Percentiles rank a stretch among this genome's conserved stretches.
These are phyloP conservation scores for Graphilbum sp. DNA, from an alignment of 2,329 filamentous ascomycete species.

Conservation along the genomic window DNA sequence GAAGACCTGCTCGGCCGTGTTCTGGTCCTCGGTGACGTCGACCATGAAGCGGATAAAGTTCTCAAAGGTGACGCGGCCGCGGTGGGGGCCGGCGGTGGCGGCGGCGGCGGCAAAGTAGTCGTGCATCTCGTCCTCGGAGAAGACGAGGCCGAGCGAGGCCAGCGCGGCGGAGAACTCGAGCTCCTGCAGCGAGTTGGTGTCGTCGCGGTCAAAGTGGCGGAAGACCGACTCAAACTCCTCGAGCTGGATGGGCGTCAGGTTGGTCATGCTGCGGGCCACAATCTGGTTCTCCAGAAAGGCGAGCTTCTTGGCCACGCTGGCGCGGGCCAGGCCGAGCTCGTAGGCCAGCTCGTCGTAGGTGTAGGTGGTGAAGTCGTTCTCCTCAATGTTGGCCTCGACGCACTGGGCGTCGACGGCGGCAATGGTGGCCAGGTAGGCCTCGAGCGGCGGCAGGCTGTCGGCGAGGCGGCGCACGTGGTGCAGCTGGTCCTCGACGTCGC, in stretches of 20 bases:
- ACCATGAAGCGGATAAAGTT: conserved; percentile 99
- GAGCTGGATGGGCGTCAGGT: conserved; percentile 91
- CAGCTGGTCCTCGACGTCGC: conserved; percentile 89
- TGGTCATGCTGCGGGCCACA: conserved; percentile 96
- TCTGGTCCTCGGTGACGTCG: conserved; percentile 95
- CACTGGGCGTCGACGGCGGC: conserved; percentile 76
- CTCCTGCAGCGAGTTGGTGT: conserved; percentile 78
- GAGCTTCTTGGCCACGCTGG: conserved; percentile 88
- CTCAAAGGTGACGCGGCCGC: conserved; percentile 80
- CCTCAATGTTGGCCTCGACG: conserved; percentile 92
- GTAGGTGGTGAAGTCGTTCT: conserved; percentile 99
- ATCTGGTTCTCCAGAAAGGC: conserved; percentile 97
- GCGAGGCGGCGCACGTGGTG: conserved; percentile 74
- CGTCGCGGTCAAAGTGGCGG: conserved; percentile 89
- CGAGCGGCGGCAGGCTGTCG: conserved; percentile 73
- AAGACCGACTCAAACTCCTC: conserved; percentile 99
- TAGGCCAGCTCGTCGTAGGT: conserved; percentile 94
- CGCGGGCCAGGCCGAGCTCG: conserved; percentile 79
- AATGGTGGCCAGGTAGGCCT: conserved; percentile 80
- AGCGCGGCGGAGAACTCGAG: conserved; percentile 92
- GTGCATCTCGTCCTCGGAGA: conserved; percentile 97
- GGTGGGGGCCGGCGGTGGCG: conserved; percentile 23
- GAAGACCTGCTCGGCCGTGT: conserved; percentile 95
- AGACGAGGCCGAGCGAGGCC: conserved; percentile 87
- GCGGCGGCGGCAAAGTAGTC: conserved; percentile 84